Evolutionary conservation across 345 rosid genomes (phyloP).

Genomic region (Arabidopsis arenosa): DNA sequence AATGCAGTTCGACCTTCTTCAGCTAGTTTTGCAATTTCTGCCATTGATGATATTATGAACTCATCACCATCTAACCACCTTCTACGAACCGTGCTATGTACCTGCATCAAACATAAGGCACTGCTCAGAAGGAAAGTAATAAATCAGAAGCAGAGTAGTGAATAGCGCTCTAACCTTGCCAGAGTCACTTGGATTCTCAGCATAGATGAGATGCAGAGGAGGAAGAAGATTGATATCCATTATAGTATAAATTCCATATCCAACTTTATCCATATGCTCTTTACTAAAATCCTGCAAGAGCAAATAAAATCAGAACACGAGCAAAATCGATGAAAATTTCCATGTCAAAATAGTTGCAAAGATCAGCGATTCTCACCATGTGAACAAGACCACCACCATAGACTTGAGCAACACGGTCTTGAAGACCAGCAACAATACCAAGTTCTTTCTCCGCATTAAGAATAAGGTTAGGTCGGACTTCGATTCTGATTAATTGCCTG

Average conservation of each 20-base stretch:
- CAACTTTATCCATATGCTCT: slow-evolving; percentile 79
- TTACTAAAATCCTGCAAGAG: slow-evolving; percentile 68
- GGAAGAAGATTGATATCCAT: slow-evolving; percentile 85
- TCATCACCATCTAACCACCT: slow-evolving; percentile 91
- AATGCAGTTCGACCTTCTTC: slow-evolving; percentile 65
- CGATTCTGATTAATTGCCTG: slow-evolving; percentile 71
- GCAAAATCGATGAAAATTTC: not conserved
- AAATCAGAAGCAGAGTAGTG: not conserved
- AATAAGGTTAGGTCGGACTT: slow-evolving; percentile 71
- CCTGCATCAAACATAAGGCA: slow-evolving; percentile 51
- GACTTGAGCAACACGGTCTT: slow-evolving; percentile 91
- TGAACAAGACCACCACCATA: slow-evolving; percentile 89
- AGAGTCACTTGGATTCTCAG: slow-evolving; percentile 96
- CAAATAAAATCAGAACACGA: not conserved
- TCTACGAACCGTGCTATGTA: slow-evolving; percentile 79
- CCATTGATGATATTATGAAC: slow-evolving; percentile 70
- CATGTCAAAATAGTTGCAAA: not conserved
- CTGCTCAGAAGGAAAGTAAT: not conserved
- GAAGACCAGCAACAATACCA: slow-evolving; percentile 96
- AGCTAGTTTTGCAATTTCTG: slow-evolving; percentile 70
- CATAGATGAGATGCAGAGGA: slow-evolving; percentile 79
- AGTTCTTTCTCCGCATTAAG: slow-evolving; percentile 82
- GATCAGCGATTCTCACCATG: slow-evolving; percentile 55
- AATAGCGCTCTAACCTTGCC: slow-evolving; percentile 60
- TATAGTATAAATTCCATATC: slow-evolving; percentile 78